Conservation (phyloP, 768 basidiomycete species). For the Epithele typhae region DNA sequence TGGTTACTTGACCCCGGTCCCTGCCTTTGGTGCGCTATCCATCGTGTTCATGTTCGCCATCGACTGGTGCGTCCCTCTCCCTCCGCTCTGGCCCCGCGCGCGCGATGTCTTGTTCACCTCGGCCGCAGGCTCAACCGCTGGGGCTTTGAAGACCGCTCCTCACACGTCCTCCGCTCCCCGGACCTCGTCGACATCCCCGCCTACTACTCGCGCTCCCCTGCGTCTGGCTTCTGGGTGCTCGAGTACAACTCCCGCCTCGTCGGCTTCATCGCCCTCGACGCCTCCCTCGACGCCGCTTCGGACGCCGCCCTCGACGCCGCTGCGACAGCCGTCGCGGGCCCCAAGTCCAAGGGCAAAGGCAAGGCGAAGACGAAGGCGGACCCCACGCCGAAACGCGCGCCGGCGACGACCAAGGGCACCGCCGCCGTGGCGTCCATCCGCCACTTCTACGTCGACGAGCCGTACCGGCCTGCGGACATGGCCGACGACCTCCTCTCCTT, state of each 20-base stretch:
- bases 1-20: constrained; percentile 56
- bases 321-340: not conserved
- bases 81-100: not conserved
- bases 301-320: constrained; percentile 20
- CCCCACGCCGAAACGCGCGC: no score
- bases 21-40: constrained; percentile 59
- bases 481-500: constrained; percentile 65
- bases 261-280: constrained; percentile 70
- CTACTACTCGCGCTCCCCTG: constrained; percentile 57
- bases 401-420: constrained; percentile 29
- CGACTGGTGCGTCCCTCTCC: constrained; percentile 53
- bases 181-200: constrained; percentile 50
- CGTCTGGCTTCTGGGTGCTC: constrained; percentile 69
- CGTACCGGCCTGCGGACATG: constrained; percentile 49
- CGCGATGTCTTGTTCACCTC: not conserved
- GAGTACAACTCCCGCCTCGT: constrained; percentile 55
- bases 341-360: constrained; percentile 2
- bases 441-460: constrained; percentile 71
- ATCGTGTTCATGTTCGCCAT: constrained; percentile 61
- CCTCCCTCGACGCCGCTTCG: constrained; percentile 38
- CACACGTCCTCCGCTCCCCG: constrained; percentile 45
- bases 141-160: constrained; percentile 52
- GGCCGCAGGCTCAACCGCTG: constrained; percentile 64
- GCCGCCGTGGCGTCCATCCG: constrained; percentile 61
- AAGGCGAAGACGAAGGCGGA: constrained; percentile 15